Percentiles rank a stretch among this genome's conserved stretches.
Conservation (phyloP, 2,329 filamentous ascomycete species). For the Purpureocillium takamizusanense region DNA sequence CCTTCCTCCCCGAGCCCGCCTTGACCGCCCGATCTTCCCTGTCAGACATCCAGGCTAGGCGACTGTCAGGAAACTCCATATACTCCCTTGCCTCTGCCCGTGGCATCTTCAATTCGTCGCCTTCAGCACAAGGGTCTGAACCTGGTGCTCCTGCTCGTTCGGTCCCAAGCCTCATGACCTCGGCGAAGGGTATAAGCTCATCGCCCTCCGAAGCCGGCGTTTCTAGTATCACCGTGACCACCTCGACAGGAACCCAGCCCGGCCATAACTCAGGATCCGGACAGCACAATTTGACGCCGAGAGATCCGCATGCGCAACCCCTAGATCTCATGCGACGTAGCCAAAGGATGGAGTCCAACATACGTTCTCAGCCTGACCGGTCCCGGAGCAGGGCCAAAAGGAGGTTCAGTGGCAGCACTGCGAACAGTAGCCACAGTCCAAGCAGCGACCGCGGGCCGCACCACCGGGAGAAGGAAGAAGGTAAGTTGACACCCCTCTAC, state of each 20-base stretch:
- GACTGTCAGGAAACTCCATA: slow-evolving; percentile 64
- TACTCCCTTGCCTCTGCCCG: slow-evolving; percentile 59
- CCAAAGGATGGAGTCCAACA: slow-evolving; percentile 24
- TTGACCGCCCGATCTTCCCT: slow-evolving; percentile 36
- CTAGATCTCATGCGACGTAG: slow-evolving; percentile 38
- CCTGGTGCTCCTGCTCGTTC: slow-evolving; percentile 29
- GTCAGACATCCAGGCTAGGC: slow-evolving; percentile 48
- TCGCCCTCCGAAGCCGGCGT: slow-evolving; percentile 41
- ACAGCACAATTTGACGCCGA: slow-evolving; percentile 36
- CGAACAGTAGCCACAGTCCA: slow-evolving; percentile 72
- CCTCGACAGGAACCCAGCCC: slow-evolving; percentile 33
- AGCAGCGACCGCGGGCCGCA: slow-evolving; percentile 57
- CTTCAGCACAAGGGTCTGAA: slow-evolving; percentile 46
- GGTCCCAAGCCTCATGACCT: slow-evolving; percentile 36
- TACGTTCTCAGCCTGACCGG: slow-evolving; percentile 39
- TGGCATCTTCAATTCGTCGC: slow-evolving; percentile 36
- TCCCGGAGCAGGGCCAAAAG: slow-evolving; percentile 64
- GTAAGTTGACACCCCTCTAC: slow-evolving; percentile 17
- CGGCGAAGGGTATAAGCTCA: slow-evolving; percentile 29
- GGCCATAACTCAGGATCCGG: slow-evolving; percentile 18
- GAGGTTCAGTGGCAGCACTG: slow-evolving; percentile 73
- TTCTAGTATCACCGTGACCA: slow-evolving; percentile 44
- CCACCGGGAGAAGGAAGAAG: slow-evolving; percentile 49
- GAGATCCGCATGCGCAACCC: slow-evolving; percentile 28
- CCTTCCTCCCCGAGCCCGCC: slow-evolving; percentile 38